These are phyloP conservation scores for Dipodascopsis uninucleata DNA, from an alignment of 805 yeast genomes.

Conservation along the genomic window DNA sequence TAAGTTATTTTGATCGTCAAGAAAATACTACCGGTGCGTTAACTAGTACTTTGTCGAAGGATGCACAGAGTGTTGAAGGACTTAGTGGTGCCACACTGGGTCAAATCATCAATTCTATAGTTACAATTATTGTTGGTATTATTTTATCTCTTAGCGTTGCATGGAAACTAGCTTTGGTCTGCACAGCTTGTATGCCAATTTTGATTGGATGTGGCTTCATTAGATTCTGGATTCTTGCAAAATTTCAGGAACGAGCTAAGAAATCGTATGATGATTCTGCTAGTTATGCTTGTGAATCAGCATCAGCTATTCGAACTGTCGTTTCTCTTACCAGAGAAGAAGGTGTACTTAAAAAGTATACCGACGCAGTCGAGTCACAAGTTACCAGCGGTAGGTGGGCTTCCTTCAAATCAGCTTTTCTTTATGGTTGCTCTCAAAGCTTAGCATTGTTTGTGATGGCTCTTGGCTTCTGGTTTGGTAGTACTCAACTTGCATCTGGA, in stretches of 20 bases:
- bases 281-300: slow-evolving; percentile 42
- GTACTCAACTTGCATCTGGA: slow-evolving; percentile 36
- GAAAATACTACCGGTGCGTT: slow-evolving; percentile 33
- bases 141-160: slow-evolving; percentile 39
- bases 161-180: slow-evolving; percentile 44
- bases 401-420: slow-evolving; percentile 12
- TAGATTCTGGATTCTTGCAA: slow-evolving; percentile 37
- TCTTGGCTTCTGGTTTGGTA: slow-evolving; percentile 45
- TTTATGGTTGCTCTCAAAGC: slow-evolving; percentile 37
- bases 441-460: slow-evolving; percentile 42
- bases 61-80: slow-evolving; percentile 34
- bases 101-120: slow-evolving; percentile 32
- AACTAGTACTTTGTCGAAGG: slow-evolving; percentile 30
- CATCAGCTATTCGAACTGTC: slow-evolving; percentile 43
- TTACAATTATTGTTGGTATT: slow-evolving; percentile 40
- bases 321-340: slow-evolving; percentile 43
- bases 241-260: slow-evolving; percentile 38
- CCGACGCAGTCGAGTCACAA: slow-evolving; percentile 19
- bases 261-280: slow-evolving; percentile 41
- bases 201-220: slow-evolving; percentile 41
- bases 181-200: slow-evolving; percentile 38
- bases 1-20: slow-evolving; percentile 32
- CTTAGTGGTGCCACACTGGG: slow-evolving; percentile 34
- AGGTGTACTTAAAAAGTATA: slow-evolving; percentile 37
- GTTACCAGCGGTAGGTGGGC: slow-evolving; percentile 10